Evolutionary conservation across 352 stramenopile species (phyloP), one percentile per base, ranked within the genome.

Genomic region (Phytopythium sindhum): DNA sequence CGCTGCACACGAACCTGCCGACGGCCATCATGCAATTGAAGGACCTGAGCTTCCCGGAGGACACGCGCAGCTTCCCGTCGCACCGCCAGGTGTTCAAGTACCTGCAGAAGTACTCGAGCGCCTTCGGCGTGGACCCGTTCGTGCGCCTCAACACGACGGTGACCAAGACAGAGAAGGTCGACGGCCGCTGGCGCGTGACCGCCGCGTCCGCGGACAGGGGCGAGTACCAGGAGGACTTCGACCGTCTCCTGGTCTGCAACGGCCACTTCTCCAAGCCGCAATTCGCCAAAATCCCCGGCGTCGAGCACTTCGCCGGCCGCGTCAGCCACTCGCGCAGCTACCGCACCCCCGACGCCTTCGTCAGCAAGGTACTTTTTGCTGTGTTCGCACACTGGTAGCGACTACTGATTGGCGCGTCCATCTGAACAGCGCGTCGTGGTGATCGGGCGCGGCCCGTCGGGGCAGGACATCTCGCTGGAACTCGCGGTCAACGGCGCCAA

Each of bases 381-480:
- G 2, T n/a, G 17, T 8, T 4, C 1, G 1, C 14, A 57, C 29
- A 39, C 14, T 29, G 2, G 26, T 31, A 14, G 33, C 28, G 6
- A 8, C 28, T 15, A 19, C 29, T n/a, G 5, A 28, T 12, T 48
- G 3, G 28, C 33, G 10, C 21, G 11, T 35, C 4, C 7, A 47
- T 47, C 21, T 10, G 17, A 26, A 29, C 26, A 84, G 84, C 63
- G 73, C 47, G 79, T 93, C 51, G 62, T 93, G 29, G 53, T 93
- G 8, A 77, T 93, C 42, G 85, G 85, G 1, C 75, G 69, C 52
- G 85, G 85, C 45, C 85, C 85, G 6, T 93, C 85, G 1, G 85
- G 85, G 4, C 78, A 90, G 64, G 85, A 93, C 48, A 93, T 93
- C 58, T 93, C 85, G 8, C 70, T 92, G 39, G 83, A 94, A 64